phyloP scores from a whole-genome alignment of 805 yeast species.

The Yarrowia porcina region DNA sequence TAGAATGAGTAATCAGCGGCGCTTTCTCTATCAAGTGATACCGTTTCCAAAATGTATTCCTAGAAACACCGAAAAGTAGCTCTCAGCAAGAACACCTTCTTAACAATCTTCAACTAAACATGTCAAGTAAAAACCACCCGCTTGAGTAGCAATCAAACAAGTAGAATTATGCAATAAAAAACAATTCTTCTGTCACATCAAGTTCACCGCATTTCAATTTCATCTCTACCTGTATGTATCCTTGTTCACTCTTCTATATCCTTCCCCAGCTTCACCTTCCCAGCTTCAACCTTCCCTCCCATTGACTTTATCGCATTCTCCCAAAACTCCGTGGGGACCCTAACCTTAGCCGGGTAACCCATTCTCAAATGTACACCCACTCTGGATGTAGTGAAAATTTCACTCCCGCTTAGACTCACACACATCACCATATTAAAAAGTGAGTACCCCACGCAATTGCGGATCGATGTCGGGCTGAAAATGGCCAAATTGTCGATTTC shows the following conservation, averaged over 20 bases:
- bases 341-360: constrained; percentile 16
- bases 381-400: constrained; percentile 5
- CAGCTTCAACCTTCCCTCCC: background rate
- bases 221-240: background rate
- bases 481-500: background rate
- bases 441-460: constrained; percentile 5
- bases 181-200: background rate
- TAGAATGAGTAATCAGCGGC: too few relatives aligned
- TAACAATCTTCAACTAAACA: too few relatives aligned
- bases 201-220: background rate
- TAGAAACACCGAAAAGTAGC: too few relatives aligned
- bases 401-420: background rate
- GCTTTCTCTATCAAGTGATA: too few relatives aligned
- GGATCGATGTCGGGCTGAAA: background rate
- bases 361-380: constrained; percentile 22
- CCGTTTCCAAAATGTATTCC: too few relatives aligned
- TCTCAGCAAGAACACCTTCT: too few relatives aligned
- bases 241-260: background rate
- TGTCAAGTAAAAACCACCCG: too few relatives aligned
- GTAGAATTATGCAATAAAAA: too few relatives aligned
- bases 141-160: too few relatives aligned
- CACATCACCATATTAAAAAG: constrained; percentile 16
- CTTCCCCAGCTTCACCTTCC: background rate
- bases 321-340: background rate
- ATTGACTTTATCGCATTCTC: background rate